A percentile compares a stretch with the other conserved stretches of the same genome.
phyloP scores from a whole-genome alignment of 2,329 filamentous ascomycete species.

The Fusarium graminum region DNA sequence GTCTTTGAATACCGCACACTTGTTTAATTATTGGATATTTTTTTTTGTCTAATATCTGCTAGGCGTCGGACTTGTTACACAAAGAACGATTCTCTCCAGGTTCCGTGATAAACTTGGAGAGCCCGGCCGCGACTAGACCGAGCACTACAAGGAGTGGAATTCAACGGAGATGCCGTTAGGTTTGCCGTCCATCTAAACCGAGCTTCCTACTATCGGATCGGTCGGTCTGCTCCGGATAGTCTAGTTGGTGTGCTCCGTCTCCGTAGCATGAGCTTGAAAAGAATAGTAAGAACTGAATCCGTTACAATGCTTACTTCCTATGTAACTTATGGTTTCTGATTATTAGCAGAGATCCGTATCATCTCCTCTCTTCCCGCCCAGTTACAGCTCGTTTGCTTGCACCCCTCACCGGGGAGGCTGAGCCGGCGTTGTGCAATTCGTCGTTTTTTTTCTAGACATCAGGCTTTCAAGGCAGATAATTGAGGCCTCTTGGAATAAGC shows the following conservation, averaged over 20 bases:
- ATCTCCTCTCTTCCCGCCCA: slow-evolving; percentile 36
- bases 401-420: slow-evolving; percentile 42
- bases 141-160: slow-evolving; percentile 26
- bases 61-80: not conserved
- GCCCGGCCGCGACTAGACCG: slow-evolving; percentile 8
- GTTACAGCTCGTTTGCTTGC: slow-evolving; percentile 31
- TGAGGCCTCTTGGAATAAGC: slow-evolving; percentile 32
- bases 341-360: slow-evolving; percentile 11
- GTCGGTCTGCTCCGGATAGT: slow-evolving; percentile 18
- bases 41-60: not conserved
- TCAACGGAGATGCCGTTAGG: slow-evolving; percentile 24
- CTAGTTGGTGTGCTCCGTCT: not conserved
- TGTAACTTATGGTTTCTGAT: not conserved
- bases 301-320: slow-evolving; percentile 2
- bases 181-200: slow-evolving; percentile 5
- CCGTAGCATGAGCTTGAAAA: not conserved
- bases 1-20: not conserved
- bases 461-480: slow-evolving; percentile 29
- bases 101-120: slow-evolving; percentile 3
- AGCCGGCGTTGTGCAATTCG: slow-evolving; percentile 39
- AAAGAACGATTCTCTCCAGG: not conserved
- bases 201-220: not conserved
- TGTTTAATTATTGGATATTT: not conserved
- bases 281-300: slow-evolving; percentile 6
- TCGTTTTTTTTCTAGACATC: slow-evolving; percentile 29